phyloP scores from a whole-genome alignment of 768 basidiomycete species.

The Russula emetica region DNA sequence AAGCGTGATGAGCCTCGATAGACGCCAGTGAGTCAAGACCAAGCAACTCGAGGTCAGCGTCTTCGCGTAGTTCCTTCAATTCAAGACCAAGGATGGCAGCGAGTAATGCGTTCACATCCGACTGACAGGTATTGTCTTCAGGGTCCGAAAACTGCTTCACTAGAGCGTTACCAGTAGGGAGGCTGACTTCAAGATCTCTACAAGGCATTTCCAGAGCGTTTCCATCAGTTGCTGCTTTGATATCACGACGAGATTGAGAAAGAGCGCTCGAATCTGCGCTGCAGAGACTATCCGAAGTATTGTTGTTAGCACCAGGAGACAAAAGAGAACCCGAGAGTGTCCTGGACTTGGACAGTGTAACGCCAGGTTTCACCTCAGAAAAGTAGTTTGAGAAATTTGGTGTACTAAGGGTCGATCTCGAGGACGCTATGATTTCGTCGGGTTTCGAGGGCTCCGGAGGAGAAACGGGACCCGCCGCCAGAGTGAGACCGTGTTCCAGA shows the following conservation, averaged over 20 bases:
- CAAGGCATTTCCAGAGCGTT: not conserved
- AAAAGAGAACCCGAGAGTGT: not conserved
- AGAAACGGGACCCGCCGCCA: constrained; percentile 30
- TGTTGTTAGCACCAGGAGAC: not conserved
- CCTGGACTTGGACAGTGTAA: not conserved
- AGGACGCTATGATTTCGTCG: not conserved
- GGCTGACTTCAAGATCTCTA: not conserved
- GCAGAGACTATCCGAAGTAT: not conserved
- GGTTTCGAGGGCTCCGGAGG: not conserved
- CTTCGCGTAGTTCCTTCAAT: constrained; percentile 40
- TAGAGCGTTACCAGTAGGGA: not conserved
- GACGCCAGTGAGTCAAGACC: constrained; percentile 64
- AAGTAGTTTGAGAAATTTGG: not conserved
- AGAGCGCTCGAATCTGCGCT: not conserved
- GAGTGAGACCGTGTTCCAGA: constrained; percentile 45
- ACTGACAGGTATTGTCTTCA: constrained; percentile 16
- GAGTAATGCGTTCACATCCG: constrained; percentile 39
- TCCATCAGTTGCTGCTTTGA: not conserved
- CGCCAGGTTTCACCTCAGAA: not conserved
- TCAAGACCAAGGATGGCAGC: constrained; percentile 44
- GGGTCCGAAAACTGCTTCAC: constrained; percentile 14
- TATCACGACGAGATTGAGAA: not conserved
- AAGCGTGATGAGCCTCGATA: constrained; percentile 53
- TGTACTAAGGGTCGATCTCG: not conserved
- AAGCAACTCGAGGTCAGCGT: constrained; percentile 44